Evolutionary conservation across 371 early-diverging fungal genomes (phyloP).

Genomic region (Haplosporangium sp.): DNA sequence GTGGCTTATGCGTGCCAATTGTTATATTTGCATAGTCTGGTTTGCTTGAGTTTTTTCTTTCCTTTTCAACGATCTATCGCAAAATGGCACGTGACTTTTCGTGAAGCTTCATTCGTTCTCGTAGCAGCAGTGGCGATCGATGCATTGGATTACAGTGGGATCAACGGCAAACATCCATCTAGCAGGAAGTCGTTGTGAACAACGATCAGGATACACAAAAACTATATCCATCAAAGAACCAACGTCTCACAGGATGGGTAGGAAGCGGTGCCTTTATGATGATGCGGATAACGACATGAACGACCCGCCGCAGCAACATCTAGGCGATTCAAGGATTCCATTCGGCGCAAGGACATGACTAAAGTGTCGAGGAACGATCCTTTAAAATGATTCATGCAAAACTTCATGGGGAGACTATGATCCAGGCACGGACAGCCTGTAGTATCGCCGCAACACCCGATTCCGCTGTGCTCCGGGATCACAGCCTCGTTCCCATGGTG

Average conservation of each 20-base stretch:
- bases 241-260: no score
- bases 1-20: background rate
- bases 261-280: no score
- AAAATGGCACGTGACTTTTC: conserved; percentile 41
- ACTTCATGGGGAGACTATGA: conserved; percentile 35
- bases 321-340: no score
- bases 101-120: background rate
- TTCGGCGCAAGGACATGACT: no score
- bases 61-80: conserved; percentile 39
- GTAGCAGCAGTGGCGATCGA: conserved; percentile 1
- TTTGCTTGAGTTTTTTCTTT: conserved; percentile 10
- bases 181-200: background rate
- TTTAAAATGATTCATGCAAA: background rate
- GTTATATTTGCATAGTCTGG: background rate
- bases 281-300: no score
- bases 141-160: background rate
- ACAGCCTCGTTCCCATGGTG: no score
- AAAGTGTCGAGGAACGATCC: background rate
- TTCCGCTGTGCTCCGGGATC: no score
- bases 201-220: no score
- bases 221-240: no score
- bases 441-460: no score
- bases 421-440: background rate
- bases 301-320: no score
- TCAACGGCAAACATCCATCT: background rate